These are phyloP conservation scores for Fusarium albosuccineum DNA, from an alignment of 2,329 filamentous ascomycete genomes.

Conservation along the genomic window DNA sequence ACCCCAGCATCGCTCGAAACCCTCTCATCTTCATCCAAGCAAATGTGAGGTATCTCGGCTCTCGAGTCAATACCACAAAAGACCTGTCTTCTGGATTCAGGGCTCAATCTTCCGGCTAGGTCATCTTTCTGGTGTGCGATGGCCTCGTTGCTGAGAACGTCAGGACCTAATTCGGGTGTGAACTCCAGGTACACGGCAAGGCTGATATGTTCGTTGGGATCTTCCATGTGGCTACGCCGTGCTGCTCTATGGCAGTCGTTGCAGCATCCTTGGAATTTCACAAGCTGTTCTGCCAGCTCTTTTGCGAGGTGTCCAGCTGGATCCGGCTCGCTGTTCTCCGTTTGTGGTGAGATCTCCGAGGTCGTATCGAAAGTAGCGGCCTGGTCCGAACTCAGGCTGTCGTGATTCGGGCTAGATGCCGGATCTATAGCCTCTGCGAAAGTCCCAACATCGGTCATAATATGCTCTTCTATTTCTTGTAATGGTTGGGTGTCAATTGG, in stretches of 20 bases:
- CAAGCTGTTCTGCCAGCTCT: too few species aligned
- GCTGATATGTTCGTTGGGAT: neutral
- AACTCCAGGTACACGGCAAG: neutral
- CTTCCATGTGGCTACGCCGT: neutral
- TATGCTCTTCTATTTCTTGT: too few species aligned
- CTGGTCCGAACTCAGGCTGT: too few species aligned
- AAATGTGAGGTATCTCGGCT: neutral
- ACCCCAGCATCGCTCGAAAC: neutral
- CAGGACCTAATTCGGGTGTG: slow-evolving; percentile 5
- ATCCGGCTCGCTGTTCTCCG: too few species aligned
- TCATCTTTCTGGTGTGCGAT: slow-evolving; percentile 8
- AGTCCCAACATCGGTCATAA: too few species aligned
- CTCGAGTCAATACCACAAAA: slow-evolving; percentile 6
- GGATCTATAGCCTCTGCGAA: neutral
- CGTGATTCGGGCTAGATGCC: too few species aligned
- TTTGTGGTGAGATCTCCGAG: too few species aligned
- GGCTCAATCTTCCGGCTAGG: slow-evolving; percentile 6
- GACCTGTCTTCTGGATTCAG: slow-evolving; percentile 2
- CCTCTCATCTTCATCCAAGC: slow-evolving; percentile 2
- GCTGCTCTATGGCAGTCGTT: too few species aligned
- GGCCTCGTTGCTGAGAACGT: neutral
- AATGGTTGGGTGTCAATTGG: neutral
- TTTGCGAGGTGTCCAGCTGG: too few species aligned
- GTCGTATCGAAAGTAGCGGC: too few species aligned
- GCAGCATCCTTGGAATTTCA: too few species aligned